Evolutionary conservation across 257 asterid genomes (phyloP), one percentile per base, ranked within the genome.

Genomic region (Buddleja alternifolia): DNA sequence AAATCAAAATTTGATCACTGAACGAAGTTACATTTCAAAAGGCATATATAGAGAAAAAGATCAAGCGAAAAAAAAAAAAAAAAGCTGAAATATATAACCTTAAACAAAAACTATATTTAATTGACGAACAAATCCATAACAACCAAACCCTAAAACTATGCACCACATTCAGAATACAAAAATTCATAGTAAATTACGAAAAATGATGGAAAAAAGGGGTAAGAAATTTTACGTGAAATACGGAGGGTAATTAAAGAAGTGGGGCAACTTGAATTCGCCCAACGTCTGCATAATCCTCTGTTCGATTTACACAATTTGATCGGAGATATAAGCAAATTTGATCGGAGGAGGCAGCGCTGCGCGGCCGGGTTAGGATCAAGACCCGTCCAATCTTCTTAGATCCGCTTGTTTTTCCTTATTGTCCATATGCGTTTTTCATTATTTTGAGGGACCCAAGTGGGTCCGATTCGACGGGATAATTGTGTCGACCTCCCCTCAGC

Each of bases 191-290:
- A 5, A 34, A 32, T 45, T 37, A 50, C 56, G 4, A 34, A 44
- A 50, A 44, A 42, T 7, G 32, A 24, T 36, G 17, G 66, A 70
- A 47, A 59, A 56, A 51, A 16, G 56, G 44, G 51, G 76, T 41
- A 37, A 54, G 60, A 41, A 57, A 36, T 11, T 40, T 81, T 87
- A 87, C 94, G 91, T 87, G 86, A 85, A 87, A 72, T 85, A 85
- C 29, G 95, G 91, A 67, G 95, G 89, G 66, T 87, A 87, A 63
- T 83, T 83, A 64, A 83, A 87, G 87, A 87, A 87, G 69, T 81
- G 76, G 46, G 88, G 94, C 70, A 84, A 81, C 82, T 82, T 84
- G 82, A 81, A 87, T 72, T 87, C 94, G 17, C 88, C 94, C 88
- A 82, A 40, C 25, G 80, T 73, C 81, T 87, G 90, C 94, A 87